Conservation (phyloP, 2,329 filamentous ascomycete species). For the Colletotrichum viniferum region DNA sequence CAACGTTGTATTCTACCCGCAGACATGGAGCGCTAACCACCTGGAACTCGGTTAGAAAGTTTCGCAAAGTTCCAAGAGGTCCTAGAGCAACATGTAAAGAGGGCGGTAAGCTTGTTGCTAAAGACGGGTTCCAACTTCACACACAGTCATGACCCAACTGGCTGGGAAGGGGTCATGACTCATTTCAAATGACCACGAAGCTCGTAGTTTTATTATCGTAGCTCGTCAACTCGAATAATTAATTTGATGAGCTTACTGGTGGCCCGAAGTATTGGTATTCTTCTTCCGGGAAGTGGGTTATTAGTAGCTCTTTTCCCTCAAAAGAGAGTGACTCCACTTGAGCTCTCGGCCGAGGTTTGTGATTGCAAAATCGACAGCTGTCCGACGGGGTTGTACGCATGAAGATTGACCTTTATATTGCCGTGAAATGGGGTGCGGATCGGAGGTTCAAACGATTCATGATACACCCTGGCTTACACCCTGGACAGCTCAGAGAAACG, state of each 20-base stretch:
- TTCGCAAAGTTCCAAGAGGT: not conserved
- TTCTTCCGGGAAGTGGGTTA: not conserved
- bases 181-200: not conserved
- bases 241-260: not conserved
- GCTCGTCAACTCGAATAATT: not conserved
- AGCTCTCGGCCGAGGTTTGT: constrained; percentile 3
- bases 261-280: not conserved
- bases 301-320: not conserved
- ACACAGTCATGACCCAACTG: not conserved
- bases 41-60: not conserved
- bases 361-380: not conserved
- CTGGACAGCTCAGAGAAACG: not conserved
- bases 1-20: not conserved
- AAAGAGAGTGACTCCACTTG: not conserved
- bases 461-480: not conserved
- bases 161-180: constrained; percentile 7
- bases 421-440: not conserved
- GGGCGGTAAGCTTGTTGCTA: not conserved
- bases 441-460: not conserved
- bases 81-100: not conserved
- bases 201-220: not conserved
- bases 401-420: not conserved
- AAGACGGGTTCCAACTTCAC: not conserved
- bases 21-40: not conserved
- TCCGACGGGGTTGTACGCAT: not conserved